Base-by-base conservation (phyloP, 2,329 filamentous ascomycete genomes). In the Cladosporium sp. region DNA sequence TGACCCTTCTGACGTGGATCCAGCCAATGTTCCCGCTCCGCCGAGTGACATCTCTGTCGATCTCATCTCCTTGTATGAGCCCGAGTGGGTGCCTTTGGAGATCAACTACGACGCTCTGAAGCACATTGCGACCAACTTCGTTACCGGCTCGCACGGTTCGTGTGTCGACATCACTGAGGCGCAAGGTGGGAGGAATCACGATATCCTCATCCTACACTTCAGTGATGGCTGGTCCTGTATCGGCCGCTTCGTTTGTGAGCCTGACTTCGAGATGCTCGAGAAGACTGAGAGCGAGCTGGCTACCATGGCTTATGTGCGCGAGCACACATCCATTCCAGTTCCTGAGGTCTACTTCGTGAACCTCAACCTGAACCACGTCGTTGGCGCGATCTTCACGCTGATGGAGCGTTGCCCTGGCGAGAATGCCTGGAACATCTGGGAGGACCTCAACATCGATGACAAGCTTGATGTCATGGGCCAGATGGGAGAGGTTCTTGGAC, bases 31-130 rank as follows among this genome's bases (percentile, higher is more conserved):
- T 34, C 30, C 8, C 9, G 30, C 30, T 34, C 8, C 7, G 4
- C 11, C 30, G 30, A 34, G 30, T 8, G 30, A 34, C 30, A 12
- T 25, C 25, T 25, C 25, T 25, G 25, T 25, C 25, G 25, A 25
- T 25, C 25, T 25, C 3, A 25, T 25, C 25, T 25, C 25, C 25
- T 25, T 25, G 25, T 25, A 25, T 6, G 25, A 6, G 3, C 25
- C 25, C 25, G 25, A 25, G 25, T 25, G 6, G 3, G 25, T 25
- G 30, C 22, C 20, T 8, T n/a, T 45, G 22, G 12, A 45, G 20
- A n/a, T 64, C 55, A 62, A 64, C 22, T 45, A 59, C 57, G 62
- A 62, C 12, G 62, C 63, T 3, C 45, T 65, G 4, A 56, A 57
- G 39, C 60, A 63, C 39, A 49, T 61, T 28, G 61, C 62, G 8